Base-by-base conservation (phyloP, 176 grass and related monocot genomes). In the Carex myosuroides region DNA sequence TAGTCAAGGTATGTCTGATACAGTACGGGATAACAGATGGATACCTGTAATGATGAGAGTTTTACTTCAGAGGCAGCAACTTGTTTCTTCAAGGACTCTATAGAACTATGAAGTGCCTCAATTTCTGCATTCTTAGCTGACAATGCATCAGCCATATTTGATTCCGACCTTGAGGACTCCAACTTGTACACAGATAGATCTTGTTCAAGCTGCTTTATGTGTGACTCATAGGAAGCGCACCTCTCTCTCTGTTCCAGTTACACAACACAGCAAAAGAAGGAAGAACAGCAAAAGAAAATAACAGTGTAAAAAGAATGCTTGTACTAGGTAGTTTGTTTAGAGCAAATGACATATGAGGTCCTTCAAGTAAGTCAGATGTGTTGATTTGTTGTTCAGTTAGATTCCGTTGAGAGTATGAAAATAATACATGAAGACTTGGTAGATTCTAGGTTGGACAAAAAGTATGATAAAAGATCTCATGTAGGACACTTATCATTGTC, bases 111-210 rank as follows among this genome's bases (percentile, higher is more conserved):
- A 68, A 99, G 91, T 74, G 88, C 81, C 80, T 99, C 96, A 70
- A 99, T 95, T 92, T 99, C 96, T 16, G 90, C 64, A 44, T 99
- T 99, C 82, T 99, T 99, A 55, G 96, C 90, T 82, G 85, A 85
- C 86, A 99, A 88, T 90, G 96, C 96, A 91, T 99, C 96, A 86
- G 92, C 79, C 96, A 99, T 90, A 72, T 99, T 99, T 67, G 91
- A 93, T 89, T 99, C 96, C n/a, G 69, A 91, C 91, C 96, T 89
- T 48, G 91, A 89, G 54, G 88, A 87, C 86, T 99, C 91, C 77
- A 92, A 84, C 85, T 86, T 93, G 81, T 85, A 94, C 64, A 84
- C 82, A 52, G 91, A 95, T 85, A 99, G 57, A 56, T 99, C 91
- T 90, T 92, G 91, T 68, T 94, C 85, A 17, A 99, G 87, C 89